Evolutionary conservation across 202 grass and related monocot species (phyloP).

Genomic region (Saccharum hybrid): DNA sequence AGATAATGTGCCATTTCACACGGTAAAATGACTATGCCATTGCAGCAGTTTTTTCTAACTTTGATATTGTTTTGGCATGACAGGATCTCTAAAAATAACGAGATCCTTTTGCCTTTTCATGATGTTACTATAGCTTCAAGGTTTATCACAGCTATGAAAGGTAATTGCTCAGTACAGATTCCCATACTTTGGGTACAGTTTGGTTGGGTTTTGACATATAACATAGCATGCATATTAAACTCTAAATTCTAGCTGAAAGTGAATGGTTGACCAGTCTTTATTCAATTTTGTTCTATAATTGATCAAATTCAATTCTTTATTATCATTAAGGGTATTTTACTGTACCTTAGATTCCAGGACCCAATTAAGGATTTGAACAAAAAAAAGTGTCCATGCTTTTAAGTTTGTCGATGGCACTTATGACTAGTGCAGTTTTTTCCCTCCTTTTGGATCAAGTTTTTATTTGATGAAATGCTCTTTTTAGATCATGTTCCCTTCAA

Average conservation of each 20-base stretch:
- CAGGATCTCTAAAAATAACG: constrained; percentile 21
- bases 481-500: constrained; percentile 98
- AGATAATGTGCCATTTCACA: constrained; percentile 99
- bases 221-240: not conserved
- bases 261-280: not conserved
- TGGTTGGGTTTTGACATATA: constrained; percentile 2
- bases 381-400: not conserved
- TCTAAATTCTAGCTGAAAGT: constrained; percentile 24
- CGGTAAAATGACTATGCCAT: constrained; percentile 53
- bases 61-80: constrained; percentile 32
- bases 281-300: constrained; percentile 2
- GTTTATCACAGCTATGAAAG: not conserved
- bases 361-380: not conserved
- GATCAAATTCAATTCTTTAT: constrained; percentile 9
- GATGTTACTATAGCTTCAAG: not conserved
- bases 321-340: constrained; percentile 3
- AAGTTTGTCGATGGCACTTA: constrained; percentile 1
- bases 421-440: not conserved
- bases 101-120: not conserved
- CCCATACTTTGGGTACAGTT: not conserved
- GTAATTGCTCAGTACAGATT: not conserved
- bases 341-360: not conserved
- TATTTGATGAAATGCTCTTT: constrained; percentile 49
- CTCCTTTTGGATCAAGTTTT: constrained; percentile 17
- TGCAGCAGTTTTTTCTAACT: constrained; percentile 30